phyloP scores from a whole-genome alignment of 148 eudicot species.

The Talinum fruticosum region DNA sequence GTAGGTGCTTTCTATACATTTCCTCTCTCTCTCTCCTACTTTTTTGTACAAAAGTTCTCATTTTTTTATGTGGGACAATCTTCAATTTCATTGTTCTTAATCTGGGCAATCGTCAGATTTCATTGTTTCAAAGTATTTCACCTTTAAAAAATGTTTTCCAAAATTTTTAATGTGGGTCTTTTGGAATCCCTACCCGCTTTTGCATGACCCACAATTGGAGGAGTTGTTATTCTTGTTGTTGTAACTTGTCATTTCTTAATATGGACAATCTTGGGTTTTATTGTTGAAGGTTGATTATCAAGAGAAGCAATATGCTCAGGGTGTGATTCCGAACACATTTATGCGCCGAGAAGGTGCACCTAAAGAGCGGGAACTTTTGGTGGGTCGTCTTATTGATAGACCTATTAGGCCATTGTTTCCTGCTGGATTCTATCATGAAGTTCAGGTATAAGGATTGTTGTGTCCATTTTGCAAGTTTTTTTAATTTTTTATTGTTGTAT shows the following conservation, averaged over 20 bases:
- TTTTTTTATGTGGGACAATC: background rate
- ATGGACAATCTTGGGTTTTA: background rate
- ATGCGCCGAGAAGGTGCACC: slow-evolving; percentile 99
- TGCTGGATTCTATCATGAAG: slow-evolving; percentile 91
- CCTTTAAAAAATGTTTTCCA: no score
- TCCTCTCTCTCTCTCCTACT: background rate
- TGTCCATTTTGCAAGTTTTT: background rate
- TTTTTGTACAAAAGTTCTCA: background rate
- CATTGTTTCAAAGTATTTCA: no score
- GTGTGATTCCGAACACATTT: slow-evolving; percentile 83
- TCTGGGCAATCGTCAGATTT: background rate
- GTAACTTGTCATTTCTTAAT: no score
- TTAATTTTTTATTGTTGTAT: no score
- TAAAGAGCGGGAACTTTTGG: slow-evolving; percentile 92
- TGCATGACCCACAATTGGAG: no score
- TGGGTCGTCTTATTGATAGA: slow-evolving; percentile 93
- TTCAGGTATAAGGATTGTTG: slow-evolving; percentile 55
- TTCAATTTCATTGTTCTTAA: background rate
- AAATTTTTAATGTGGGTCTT: no score
- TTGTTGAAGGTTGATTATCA: slow-evolving; percentile 86
- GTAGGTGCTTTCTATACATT: slow-evolving; percentile 33
- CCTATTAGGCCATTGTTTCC: slow-evolving; percentile 97
- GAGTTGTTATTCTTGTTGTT: no score
- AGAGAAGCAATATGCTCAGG: slow-evolving; percentile 96
- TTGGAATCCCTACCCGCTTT: no score